Evolutionary conservation across 2,329 filamentous ascomycete genomes (phyloP).

Genomic region (Penicillium sp.): DNA sequence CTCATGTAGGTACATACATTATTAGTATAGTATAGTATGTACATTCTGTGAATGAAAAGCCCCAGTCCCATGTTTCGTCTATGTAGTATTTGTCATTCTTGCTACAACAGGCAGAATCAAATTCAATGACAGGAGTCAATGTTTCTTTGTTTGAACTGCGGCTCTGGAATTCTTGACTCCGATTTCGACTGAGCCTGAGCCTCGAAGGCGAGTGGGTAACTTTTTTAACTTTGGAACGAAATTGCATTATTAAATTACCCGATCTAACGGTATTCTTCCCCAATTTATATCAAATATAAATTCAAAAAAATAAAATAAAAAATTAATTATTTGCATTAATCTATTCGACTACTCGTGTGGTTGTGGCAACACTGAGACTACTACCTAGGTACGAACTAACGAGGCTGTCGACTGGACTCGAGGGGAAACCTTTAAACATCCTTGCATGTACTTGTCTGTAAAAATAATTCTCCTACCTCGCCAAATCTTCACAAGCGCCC

Average conservation of each 20-base stretch:
- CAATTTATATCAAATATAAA: background rate
- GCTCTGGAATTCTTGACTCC: constrained; percentile 2
- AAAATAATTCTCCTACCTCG: constrained; percentile 3
- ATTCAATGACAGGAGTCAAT: background rate
- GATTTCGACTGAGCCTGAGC: background rate
- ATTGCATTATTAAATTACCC: constrained; percentile 22
- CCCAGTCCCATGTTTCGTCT: background rate
- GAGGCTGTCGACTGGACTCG: background rate
- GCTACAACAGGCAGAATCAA: background rate
- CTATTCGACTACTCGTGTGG: background rate
- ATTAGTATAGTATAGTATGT: background rate
- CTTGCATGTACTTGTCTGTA: background rate
- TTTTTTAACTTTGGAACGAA: background rate
- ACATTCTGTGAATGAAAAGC: background rate
- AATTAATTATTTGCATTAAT: background rate
- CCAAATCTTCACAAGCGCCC: constrained; percentile 3
- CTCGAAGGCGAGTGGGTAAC: background rate
- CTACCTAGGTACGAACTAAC: background rate
- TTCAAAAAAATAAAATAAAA: background rate
- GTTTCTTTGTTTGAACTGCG: constrained; percentile 10
- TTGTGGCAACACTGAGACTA: background rate
- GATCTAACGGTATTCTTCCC: constrained; percentile 20
- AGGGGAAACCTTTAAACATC: background rate
- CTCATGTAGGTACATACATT: background rate
- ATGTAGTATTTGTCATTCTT: background rate